Base-by-base conservation (phyloP, 2,329 filamentous ascomycete genomes). In the Pseudovirgaria hyperparasitica region DNA sequence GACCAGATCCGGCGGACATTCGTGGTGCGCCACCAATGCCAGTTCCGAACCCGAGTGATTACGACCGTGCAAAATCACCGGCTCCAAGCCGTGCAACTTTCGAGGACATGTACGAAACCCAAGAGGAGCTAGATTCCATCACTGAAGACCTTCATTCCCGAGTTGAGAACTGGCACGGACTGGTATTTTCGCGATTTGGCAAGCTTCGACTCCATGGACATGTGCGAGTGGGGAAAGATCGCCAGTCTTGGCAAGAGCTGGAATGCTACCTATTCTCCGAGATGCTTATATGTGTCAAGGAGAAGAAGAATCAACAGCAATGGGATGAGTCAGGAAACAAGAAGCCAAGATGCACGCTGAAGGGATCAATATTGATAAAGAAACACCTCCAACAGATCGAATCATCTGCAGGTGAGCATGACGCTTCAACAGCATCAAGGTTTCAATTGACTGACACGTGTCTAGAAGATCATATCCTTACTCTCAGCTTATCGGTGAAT, bases 281-380 rank as follows among this genome's bases (percentile, higher is more conserved):
- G 59, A 98, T 98, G 90, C 78, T 98, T 43, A 98, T 98, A 38
- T 98, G 90, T 48, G 85, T 98, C 34, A 98, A 96, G 57, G 90
- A 96, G 58, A 96, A 94, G 69, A 93, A 86, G 59, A 55, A 65
- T 6, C 40, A 63, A 20, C 50, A 43, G 34, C 72, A 81, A 38
- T 86, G 81, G 70, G 77, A 70, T n/a, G 61, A 61, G 14, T 41
- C 55, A 2, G 56, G 57, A 11, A 28, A 66, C 13, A 86, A 78
- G 50, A 63, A 70, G 7, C 73, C 74, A 3, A 73, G 82, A 37
- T 94, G 80, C 62, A 92, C 86, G 0, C 63, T 98, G 22, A 98
- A 98, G 58, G 90, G 90, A 11, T 96, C 90, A 1, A 98, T 98
- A 40, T 63, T 98, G 35, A 96, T 98, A 56, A 94, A 92, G 62